Evolutionary conservation across 2,329 filamentous ascomycete species (phyloP).

Genomic region (Zymoseptoria tritici): DNA sequence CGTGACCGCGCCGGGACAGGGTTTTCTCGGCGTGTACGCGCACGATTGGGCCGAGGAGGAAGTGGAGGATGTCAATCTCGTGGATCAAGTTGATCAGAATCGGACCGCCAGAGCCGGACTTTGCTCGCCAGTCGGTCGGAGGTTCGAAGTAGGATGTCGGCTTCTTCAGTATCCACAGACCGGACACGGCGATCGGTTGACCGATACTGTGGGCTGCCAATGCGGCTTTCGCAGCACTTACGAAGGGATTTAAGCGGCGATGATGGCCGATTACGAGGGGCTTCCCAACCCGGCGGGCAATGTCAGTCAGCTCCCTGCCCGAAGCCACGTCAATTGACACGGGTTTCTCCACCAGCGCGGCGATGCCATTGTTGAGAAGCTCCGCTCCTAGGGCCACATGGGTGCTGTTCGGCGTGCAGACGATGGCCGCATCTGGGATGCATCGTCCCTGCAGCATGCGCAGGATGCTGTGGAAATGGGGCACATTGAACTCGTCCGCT

Average conservation of each 20-base stretch:
- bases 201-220: constrained; percentile 40
- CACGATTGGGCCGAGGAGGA: constrained; percentile 47
- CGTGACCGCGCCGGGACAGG: constrained; percentile 37
- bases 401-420: constrained; percentile 54
- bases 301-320: constrained; percentile 29
- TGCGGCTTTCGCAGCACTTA: constrained; percentile 42
- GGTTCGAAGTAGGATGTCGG: constrained; percentile 45
- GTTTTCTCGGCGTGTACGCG: constrained; percentile 47
- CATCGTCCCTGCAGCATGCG: constrained; percentile 35
- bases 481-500: constrained; percentile 34
- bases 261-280: constrained; percentile 52
- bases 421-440: constrained; percentile 48
- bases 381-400: constrained; percentile 47
- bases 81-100: constrained; percentile 55
- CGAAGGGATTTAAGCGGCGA: constrained; percentile 52
- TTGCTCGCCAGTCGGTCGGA: constrained; percentile 43
- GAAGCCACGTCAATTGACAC: constrained; percentile 38
- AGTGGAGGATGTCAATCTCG: constrained; percentile 52
- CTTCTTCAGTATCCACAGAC: constrained; percentile 49
- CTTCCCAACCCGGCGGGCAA: constrained; percentile 14
- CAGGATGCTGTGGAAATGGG: constrained; percentile 35
- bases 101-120: constrained; percentile 38
- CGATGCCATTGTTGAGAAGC: constrained; percentile 42
- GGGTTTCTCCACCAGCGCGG: constrained; percentile 53
- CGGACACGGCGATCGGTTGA: constrained; percentile 45